phyloP scores from a whole-genome alignment of 768 basidiomycete genomes.

The Pleurotus citrinopileatus region DNA sequence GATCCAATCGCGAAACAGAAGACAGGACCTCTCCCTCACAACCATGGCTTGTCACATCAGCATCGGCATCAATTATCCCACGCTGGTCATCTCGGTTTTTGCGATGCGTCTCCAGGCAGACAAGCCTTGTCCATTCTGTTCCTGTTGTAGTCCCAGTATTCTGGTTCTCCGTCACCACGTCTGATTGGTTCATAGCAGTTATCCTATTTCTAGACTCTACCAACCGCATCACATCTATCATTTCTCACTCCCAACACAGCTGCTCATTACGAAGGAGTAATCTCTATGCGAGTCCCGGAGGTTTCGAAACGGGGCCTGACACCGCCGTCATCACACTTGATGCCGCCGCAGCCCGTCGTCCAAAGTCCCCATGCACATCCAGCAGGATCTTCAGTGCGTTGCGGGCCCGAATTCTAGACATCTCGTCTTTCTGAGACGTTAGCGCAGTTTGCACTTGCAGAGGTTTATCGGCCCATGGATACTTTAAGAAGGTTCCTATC shows the following conservation, averaged over 20 bases:
- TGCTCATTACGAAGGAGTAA: not conserved
- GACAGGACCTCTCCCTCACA: constrained; percentile 25
- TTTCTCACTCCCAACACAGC: constrained; percentile 6
- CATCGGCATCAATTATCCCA: constrained; percentile 29
- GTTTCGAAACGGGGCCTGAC: constrained; percentile 4
- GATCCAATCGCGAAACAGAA: constrained; percentile 17
- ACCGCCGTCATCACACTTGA: constrained; percentile 11
- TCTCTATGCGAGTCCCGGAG: constrained; percentile 6
- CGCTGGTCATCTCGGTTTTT: constrained; percentile 12
- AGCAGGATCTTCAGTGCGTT: constrained; percentile 92
- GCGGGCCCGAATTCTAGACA: constrained; percentile 86
- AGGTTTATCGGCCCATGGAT: constrained; percentile 75
- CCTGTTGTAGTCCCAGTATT: constrained; percentile 6
- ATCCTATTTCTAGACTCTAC: constrained; percentile 3
- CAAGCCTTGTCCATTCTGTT: constrained; percentile 8
- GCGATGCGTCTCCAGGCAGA: constrained; percentile 8
- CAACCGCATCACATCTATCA: constrained; percentile 9
- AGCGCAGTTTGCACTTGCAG: constrained; percentile 68
- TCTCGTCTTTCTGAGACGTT: constrained; percentile 68
- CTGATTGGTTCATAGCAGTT: not conserved
- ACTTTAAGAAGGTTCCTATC: constrained; percentile 42
- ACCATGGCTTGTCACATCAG: constrained; percentile 32
- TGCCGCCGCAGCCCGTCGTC: constrained; percentile 48
- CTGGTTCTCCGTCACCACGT: constrained; percentile 6
- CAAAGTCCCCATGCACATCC: constrained; percentile 90